These are phyloP conservation scores for Naegleria gruberi DNA, from an alignment of 208 protist species.

Conservation along the genomic window DNA sequence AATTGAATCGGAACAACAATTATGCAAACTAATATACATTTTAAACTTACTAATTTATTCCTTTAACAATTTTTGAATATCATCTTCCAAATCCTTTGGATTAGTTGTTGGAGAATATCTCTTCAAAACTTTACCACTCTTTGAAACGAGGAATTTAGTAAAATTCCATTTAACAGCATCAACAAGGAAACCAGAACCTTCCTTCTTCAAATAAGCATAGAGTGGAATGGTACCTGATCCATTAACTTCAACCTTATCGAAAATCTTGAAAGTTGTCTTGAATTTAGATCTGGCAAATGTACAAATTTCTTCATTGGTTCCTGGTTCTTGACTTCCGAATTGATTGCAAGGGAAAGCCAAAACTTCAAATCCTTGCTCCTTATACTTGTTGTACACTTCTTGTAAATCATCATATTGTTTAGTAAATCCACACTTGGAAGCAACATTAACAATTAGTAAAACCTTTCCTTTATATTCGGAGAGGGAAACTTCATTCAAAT, in stretches of 20 bases:
- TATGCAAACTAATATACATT: no score
- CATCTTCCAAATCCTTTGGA: constrained; percentile 18
- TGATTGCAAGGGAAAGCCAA: constrained; percentile 83
- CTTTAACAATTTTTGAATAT: constrained; percentile 31
- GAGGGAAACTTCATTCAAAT: constrained; percentile 21
- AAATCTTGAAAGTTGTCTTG: constrained; percentile 67
- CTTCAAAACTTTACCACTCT: constrained; percentile 29
- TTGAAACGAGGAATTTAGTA: constrained; percentile 68
- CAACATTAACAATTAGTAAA: constrained; percentile 80
- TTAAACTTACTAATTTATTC: neutral
- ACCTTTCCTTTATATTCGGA: constrained; percentile 60
- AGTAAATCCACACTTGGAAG: constrained; percentile 77
- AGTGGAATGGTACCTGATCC: constrained; percentile 70
- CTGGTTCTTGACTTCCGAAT: constrained; percentile 57
- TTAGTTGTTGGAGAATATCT: constrained; percentile 28
- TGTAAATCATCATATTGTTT: constrained; percentile 45
- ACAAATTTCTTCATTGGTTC: constrained; percentile 58
- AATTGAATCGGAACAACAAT: no score
- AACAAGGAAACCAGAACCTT: constrained; percentile 50
- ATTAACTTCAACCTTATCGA: constrained; percentile 80
- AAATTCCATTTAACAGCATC: constrained; percentile 84
- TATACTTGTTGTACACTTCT: constrained; percentile 71
- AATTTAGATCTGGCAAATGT: constrained; percentile 55
- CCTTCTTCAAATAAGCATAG: constrained; percentile 64
- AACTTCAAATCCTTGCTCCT: constrained; percentile 66